A percentile compares a stretch with the other conserved stretches of the same genome.
Evolutionary conservation across 2,329 filamentous ascomycete genomes (phyloP).

Genomic region (Talaromyces sp.): DNA sequence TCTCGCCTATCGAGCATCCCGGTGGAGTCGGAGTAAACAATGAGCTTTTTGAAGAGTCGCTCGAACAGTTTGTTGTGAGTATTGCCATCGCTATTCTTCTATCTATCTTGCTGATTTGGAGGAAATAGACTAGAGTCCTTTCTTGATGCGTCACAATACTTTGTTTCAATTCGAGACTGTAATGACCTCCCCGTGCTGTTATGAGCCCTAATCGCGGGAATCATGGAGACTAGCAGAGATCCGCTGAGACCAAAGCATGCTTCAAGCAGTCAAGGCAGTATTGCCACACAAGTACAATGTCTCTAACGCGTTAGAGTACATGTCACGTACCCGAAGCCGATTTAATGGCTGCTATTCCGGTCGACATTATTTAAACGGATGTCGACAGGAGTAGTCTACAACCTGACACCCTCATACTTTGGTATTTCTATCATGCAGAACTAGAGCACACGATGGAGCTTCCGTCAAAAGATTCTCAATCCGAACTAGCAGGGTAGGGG

Average conservation of each 20-base stretch:
- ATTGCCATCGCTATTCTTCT: background rate
- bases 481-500: background rate
- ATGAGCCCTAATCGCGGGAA: background rate
- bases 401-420: background rate
- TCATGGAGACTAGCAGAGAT: background rate
- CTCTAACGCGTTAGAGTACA: background rate
- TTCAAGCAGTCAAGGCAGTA: background rate
- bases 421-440: background rate
- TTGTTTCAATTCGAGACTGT: background rate
- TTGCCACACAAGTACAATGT: background rate
- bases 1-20: constrained; percentile 60
- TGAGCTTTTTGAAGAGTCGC: constrained; percentile 61
- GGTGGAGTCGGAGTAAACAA: constrained; percentile 62
- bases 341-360: background rate
- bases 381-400: background rate
- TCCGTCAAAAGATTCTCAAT: background rate
- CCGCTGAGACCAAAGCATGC: background rate
- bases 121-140: constrained; percentile 7
- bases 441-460: background rate
- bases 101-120: background rate
- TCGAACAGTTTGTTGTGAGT: constrained; percentile 51
- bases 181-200: background rate
- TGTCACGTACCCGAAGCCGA: background rate
- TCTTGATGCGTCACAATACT: constrained; percentile 6
- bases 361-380: background rate